Evolutionary conservation across 2,329 filamentous ascomycete genomes (phyloP), one percentile per base, ranked within the genome.

Genomic region (Epichloe glyceriae): DNA sequence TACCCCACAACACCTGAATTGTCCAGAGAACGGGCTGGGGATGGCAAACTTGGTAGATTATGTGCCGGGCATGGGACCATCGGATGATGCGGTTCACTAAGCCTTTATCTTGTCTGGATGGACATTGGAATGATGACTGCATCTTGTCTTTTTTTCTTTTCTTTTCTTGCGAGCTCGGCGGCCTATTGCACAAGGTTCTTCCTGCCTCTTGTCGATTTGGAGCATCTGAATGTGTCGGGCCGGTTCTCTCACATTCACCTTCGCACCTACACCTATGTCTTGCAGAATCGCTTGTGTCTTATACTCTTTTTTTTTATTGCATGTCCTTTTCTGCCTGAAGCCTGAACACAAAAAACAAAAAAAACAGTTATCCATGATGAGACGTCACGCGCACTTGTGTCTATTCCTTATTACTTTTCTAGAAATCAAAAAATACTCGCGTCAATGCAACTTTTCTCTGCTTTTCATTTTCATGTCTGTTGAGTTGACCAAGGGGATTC

Each of bases 211-310:
- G 35, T 39, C 20, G 45, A 47, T 37, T 19, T n/a, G 49, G 19
- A 37, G 26, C 42, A 34, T 47, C 40, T 33, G 43, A 49, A 50
- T 55, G 55, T 57, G 48, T 49, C 41, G 53, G 54, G 54, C 54
- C 51, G 55, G 55, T n/a, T 53, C 51, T 56, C 54, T 47, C 52
- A 52, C 54, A 53, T 53, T 56, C 48, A 44, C 20, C 3, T 39
- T 15, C 15, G 33, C n/a, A 37, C 39, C 45, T 30, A 30, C 26
- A 30, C 26, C 26, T 19, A 50, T 43, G 30, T 37, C 22, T 41
- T 34, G 17, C 20, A 37, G 45, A 34, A 48, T 39, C 15, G 34
- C 40, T 22, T 12, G 33, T 47, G 30, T 38, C 43, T 34, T 43
- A 15, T 19, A 12, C 10, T 35, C n/a, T 35, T 11, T 33, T 30